These are phyloP conservation scores for Anethum foeniculum DNA, from an alignment of 140 eudicot species.

Conservation along the genomic window DNA sequence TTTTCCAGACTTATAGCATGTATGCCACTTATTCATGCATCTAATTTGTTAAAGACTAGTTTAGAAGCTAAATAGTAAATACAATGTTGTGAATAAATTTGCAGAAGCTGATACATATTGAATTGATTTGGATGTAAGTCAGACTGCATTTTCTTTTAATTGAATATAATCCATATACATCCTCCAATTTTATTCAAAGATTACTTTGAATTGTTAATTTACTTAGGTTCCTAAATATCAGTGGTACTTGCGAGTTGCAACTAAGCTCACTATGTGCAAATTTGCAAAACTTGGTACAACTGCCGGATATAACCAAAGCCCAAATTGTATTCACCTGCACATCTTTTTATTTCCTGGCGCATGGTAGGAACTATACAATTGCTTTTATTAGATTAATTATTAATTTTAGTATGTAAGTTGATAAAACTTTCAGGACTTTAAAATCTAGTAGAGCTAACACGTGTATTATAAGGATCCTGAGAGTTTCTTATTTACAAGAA, in stretches of 20 bases:
- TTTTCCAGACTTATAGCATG: too few species aligned
- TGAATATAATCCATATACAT: background rate
- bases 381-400: too few species aligned
- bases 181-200: background rate
- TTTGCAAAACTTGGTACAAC: background rate
- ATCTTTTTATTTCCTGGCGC: background rate
- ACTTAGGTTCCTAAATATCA: background rate
- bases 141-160: too few species aligned
- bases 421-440: background rate
- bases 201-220: background rate
- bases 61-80: background rate
- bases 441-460: background rate
- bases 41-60: background rate
- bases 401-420: too few species aligned
- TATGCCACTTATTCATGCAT: background rate
- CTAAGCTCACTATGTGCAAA: background rate
- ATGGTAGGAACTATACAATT: too few species aligned
- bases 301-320: background rate
- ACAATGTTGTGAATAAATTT: background rate
- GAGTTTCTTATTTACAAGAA: background rate
- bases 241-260: too few species aligned
- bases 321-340: background rate
- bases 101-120: background rate
- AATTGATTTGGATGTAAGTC: background rate
- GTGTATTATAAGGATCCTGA: background rate